These are phyloP conservation scores for Metarhizium robertsii DNA, from an alignment of 2,329 filamentous ascomycete genomes.

Conservation along the genomic window DNA sequence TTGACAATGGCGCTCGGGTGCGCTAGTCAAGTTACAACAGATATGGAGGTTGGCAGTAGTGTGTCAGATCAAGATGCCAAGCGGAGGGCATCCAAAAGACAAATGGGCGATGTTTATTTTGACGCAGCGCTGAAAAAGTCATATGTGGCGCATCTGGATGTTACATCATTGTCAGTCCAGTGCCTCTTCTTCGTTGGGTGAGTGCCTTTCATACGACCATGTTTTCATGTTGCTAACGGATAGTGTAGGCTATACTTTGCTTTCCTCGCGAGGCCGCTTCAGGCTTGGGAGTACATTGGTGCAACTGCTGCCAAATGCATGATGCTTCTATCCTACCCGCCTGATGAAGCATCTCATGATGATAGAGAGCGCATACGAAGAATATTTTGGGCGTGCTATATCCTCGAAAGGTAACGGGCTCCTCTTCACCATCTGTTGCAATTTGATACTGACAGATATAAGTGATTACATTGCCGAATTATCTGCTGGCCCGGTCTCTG, in stretches of 20 bases:
- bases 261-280: conserved; percentile 38
- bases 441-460: background rate
- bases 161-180: conserved; percentile 36
- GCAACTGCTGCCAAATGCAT: conserved; percentile 40
- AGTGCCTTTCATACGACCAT: conserved; percentile 9
- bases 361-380: conserved; percentile 37
- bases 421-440: background rate
- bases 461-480: conserved; percentile 45
- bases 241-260: conserved; percentile 35
- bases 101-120: conserved; percentile 34
- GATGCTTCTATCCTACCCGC: conserved; percentile 35
- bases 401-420: conserved; percentile 35
- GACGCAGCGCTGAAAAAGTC: conserved; percentile 36
- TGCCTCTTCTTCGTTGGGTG: conserved; percentile 42
- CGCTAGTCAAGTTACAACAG: conserved; percentile 29
- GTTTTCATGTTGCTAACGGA: background rate
- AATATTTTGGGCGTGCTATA: conserved; percentile 47
- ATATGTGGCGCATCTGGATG: conserved; percentile 34
- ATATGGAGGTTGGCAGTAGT: conserved; percentile 9
- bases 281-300: conserved; percentile 43
- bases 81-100: conserved; percentile 19
- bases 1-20: conserved; percentile 39
- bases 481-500: conserved; percentile 38
- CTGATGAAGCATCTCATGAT: conserved; percentile 23
- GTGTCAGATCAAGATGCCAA: conserved; percentile 19